Evolutionary conservation across 1,284 basidiomycete genomes (phyloP).

Genomic region (Volvariella surrecta): DNA sequence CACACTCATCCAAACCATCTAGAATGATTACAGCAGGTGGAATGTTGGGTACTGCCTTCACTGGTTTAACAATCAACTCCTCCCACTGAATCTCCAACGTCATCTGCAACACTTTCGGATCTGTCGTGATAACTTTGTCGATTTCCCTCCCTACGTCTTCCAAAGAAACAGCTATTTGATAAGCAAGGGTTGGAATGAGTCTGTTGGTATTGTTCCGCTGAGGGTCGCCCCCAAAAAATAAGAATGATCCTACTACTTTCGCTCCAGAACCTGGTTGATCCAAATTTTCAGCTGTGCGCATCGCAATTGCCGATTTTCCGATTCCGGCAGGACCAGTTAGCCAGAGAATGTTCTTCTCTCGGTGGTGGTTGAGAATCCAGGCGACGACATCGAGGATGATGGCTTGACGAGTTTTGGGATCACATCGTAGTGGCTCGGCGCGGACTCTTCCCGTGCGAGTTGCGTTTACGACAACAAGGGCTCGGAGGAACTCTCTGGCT

Average conservation of each 20-base stretch:
- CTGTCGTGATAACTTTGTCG: neutral
- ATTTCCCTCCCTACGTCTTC: neutral
- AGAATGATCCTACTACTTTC: neutral
- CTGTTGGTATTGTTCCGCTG: neutral
- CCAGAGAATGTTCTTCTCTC: neutral
- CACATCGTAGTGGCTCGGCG: neutral
- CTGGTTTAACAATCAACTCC: neutral
- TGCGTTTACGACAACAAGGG: no score
- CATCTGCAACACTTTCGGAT: neutral
- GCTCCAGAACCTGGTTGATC: neutral
- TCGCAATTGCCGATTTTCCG: conserved; percentile 1
- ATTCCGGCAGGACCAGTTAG: neutral
- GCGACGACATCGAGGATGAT: neutral
- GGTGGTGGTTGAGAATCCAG: neutral
- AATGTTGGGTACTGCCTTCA: neutral
- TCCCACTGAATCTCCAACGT: neutral
- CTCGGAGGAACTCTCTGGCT: no score
- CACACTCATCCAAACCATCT: conserved; percentile 1
- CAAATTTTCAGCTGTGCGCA: neutral
- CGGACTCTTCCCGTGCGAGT: no score
- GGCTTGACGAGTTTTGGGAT: neutral
- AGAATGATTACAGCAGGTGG: neutral
- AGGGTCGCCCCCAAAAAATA: neutral
- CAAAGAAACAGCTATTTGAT: neutral
- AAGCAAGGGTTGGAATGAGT: conserved; percentile 1